phyloP scores from a whole-genome alignment of 345 rosid species.

The Heritiera littoralis region DNA sequence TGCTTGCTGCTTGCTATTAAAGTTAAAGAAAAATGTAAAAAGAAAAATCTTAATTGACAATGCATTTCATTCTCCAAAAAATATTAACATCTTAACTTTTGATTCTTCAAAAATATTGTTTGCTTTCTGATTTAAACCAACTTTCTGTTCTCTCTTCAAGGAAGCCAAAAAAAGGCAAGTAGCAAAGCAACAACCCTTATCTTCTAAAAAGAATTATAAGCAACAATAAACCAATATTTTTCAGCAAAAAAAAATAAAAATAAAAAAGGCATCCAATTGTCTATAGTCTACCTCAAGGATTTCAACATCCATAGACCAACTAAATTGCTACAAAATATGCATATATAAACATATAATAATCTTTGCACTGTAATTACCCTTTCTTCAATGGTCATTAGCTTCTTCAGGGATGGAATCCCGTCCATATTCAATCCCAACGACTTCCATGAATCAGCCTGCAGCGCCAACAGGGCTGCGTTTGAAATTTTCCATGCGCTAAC shows the following conservation, averaged over 20 bases:
- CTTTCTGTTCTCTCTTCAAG: too few relatives aligned
- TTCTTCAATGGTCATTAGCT: slow-evolving; percentile 64
- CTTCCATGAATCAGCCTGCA: slow-evolving; percentile 71
- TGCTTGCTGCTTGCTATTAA: too few relatives aligned
- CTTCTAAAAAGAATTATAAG: background rate
- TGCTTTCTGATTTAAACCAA: too few relatives aligned
- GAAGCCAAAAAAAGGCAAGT: background rate
- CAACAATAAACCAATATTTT: background rate
- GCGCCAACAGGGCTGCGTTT: slow-evolving; percentile 38
- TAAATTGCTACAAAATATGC: background rate
- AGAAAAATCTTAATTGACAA: too few relatives aligned
- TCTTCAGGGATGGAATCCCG: slow-evolving; percentile 63
- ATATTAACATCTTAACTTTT: too few relatives aligned
- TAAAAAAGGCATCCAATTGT: background rate
- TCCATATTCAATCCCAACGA: slow-evolving; percentile 71
- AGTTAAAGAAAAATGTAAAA: too few relatives aligned
- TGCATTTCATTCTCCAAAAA: too few relatives aligned
- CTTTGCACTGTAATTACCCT: slow-evolving; percentile 44
- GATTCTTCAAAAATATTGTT: too few relatives aligned
- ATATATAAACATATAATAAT: background rate
- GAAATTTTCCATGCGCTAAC: slow-evolving; percentile 70
- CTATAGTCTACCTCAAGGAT: background rate
- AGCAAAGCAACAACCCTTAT: background rate
- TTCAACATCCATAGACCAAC: background rate
- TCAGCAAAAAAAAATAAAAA: background rate